A percentile compares a stretch with the other conserved stretches of the same genome.
Conservation (phyloP, 1,284 basidiomycete species). For the Butyriboletus regius region DNA sequence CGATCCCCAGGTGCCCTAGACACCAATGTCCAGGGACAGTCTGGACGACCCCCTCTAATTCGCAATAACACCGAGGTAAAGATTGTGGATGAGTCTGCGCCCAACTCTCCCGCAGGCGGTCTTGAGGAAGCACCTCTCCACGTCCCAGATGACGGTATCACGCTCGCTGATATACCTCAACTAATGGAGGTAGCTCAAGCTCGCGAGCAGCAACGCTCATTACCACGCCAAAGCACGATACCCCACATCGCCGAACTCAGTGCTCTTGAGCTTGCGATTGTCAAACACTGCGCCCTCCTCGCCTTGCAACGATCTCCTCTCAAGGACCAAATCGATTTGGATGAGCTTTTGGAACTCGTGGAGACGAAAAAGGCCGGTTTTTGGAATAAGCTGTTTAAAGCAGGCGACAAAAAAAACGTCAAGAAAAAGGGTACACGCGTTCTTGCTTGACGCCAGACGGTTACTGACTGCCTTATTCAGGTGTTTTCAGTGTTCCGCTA, state of each 20-base stretch:
- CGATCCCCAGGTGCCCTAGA: constrained; percentile 37
- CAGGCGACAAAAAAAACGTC: constrained; percentile 77
- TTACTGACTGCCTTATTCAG: constrained; percentile 27
- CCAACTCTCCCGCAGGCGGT: constrained; percentile 58
- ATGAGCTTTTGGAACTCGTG: constrained; percentile 89
- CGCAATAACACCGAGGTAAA: constrained; percentile 81
- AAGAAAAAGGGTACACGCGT: constrained; percentile 72
- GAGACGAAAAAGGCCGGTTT: constrained; percentile 91
- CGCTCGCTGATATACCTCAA: constrained; percentile 93
- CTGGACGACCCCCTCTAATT: constrained; percentile 64
- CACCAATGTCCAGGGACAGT: constrained; percentile 38
- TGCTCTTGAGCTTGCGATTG: constrained; percentile 78
- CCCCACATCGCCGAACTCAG: constrained; percentile 81
- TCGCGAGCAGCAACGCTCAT: constrained; percentile 71
- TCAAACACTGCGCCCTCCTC: constrained; percentile 87
- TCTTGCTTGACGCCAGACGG: neutral
- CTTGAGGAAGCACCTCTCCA: constrained; percentile 35
- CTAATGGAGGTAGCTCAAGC: constrained; percentile 87
- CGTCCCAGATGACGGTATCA: constrained; percentile 71
- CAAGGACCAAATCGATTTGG: constrained; percentile 77
- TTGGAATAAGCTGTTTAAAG: constrained; percentile 96
- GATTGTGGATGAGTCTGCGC: constrained; percentile 78
- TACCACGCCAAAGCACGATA: constrained; percentile 66
- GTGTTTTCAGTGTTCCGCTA: constrained; percentile 88
- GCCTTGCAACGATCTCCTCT: constrained; percentile 71